Evolutionary conservation across 352 stramenopile genomes (phyloP), one percentile per base, ranked within the genome.

Genomic region (Pilasporangium apinafurcum): DNA sequence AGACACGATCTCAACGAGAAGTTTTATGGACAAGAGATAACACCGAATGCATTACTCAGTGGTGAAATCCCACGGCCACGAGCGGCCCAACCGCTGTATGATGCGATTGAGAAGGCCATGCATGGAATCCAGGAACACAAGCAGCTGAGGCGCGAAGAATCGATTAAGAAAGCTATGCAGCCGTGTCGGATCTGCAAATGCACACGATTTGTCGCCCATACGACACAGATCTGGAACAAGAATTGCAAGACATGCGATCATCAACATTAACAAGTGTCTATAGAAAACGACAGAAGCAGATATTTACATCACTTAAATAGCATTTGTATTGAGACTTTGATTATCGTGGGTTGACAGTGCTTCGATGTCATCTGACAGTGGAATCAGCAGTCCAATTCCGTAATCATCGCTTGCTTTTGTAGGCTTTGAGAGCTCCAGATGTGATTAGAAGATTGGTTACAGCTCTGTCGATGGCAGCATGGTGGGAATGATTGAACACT

Each of bases 1-100:
- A 62, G 90, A 21, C 62, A 79, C 25, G 63, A 93, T 17, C 55
- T 96, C 22, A 97, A 97, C 59, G 81, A 92, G 65, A 92, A 91
- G 33, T 96, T 96, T 59, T 97, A 97, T 56, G 85, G 86, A 8
- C 66, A 62, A n/a, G 66, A 86, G 22, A 38, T 83, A 16, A 40
- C 64, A 28, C 46, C 69, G 0, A 65, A 51, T 12, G 59, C 56
- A 18, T 61, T 89, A 21, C 44, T 87, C 8, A 67, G 40, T 7
- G 74, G 77, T 3, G 34, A 39, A 8, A 51, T 86, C 1, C 40
- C 37, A 0, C 66, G 69, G 28, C 76, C 76, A 18, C 18, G 48
- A 8, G 66, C 72, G 14, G 68, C 70, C 5, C 52, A 53, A 13
- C 53, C 63, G 16, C 54, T 88, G 0, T 84, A 88, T 44, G 65